These are phyloP conservation scores for Aphanomyces cochlioides DNA, from an alignment of 352 stramenopile species.

Conservation along the genomic window DNA sequence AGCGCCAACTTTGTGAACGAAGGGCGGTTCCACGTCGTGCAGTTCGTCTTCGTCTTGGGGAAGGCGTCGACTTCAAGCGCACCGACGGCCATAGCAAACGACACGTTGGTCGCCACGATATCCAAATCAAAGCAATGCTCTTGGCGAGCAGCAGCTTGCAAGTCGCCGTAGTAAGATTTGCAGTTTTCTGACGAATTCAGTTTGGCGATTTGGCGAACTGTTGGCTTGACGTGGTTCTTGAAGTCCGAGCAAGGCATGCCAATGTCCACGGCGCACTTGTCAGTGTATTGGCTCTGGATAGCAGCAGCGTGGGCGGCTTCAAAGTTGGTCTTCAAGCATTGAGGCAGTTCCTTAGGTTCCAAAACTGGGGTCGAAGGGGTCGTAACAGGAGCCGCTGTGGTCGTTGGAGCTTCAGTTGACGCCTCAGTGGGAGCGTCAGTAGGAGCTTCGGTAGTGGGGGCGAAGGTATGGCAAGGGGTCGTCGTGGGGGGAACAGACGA, in stretches of 20 bases:
- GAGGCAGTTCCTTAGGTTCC: not conserved
- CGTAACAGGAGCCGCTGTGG: not conserved
- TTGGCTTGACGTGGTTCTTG: not conserved
- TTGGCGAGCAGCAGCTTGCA: not conserved
- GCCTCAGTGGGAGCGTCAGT: not conserved
- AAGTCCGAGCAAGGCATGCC: not conserved
- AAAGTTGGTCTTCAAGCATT: not conserved
- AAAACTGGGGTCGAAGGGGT: not conserved
- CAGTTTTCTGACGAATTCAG: not conserved
- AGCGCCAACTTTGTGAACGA: not conserved
- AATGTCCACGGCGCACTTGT: constrained; percentile 3
- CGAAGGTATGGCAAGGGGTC: not conserved
- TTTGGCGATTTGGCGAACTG: not conserved
- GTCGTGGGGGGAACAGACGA: not conserved
- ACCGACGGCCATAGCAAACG: not conserved
- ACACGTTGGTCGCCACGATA: not conserved
- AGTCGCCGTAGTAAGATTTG: not conserved
- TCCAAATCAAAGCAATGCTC: not conserved
- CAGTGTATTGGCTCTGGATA: not conserved
- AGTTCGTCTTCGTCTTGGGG: not conserved
- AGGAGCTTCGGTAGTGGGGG: not conserved
- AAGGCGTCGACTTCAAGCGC: not conserved
- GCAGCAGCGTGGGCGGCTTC: not conserved
- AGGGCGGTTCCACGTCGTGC: not conserved
- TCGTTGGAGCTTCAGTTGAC: not conserved